Evolutionary conservation across 805 yeast species (phyloP).

Genomic region (Zygosaccharomyces bisporus): DNA sequence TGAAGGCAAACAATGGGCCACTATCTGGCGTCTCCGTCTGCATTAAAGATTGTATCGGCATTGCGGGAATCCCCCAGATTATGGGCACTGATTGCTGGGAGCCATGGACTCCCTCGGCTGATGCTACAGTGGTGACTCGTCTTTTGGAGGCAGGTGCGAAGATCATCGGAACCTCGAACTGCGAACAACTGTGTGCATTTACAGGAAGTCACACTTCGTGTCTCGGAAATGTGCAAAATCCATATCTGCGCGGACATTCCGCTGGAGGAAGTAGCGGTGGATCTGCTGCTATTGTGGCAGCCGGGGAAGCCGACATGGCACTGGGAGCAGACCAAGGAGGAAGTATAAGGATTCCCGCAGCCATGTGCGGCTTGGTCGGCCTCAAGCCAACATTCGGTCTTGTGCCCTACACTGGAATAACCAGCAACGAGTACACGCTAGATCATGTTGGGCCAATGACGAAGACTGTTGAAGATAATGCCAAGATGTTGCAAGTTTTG

Average conservation of each 20-base stretch:
- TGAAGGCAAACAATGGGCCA: constrained; percentile 21
- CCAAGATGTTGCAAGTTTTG: constrained; percentile 32
- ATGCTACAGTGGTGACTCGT: constrained; percentile 39
- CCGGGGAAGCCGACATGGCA: constrained; percentile 42
- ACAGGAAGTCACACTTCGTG: constrained; percentile 36
- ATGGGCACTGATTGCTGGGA: constrained; percentile 37
- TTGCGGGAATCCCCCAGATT: constrained; percentile 38
- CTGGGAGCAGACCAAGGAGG: constrained; percentile 52
- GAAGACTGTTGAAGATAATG: constrained; percentile 36
- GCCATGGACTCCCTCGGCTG: constrained; percentile 36
- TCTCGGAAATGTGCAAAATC: constrained; percentile 46
- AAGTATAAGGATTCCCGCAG: constrained; percentile 47
- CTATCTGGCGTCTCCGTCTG: constrained; percentile 33
- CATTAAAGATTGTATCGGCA: constrained; percentile 37
- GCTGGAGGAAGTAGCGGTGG: constrained; percentile 57
- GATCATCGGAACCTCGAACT: constrained; percentile 36
- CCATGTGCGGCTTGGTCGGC: constrained; percentile 44
- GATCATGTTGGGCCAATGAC: constrained; percentile 43
- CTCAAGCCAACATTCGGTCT: constrained; percentile 49
- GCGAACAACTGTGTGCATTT: constrained; percentile 38
- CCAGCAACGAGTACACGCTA: constrained; percentile 34
- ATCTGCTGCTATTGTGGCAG: constrained; percentile 51
- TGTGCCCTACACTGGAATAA: constrained; percentile 39
- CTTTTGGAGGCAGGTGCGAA: constrained; percentile 37
- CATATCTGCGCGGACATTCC: constrained; percentile 36